phyloP scores from a whole-genome alignment of 305 asterid genomes.

The Fraxinus paxiana region DNA sequence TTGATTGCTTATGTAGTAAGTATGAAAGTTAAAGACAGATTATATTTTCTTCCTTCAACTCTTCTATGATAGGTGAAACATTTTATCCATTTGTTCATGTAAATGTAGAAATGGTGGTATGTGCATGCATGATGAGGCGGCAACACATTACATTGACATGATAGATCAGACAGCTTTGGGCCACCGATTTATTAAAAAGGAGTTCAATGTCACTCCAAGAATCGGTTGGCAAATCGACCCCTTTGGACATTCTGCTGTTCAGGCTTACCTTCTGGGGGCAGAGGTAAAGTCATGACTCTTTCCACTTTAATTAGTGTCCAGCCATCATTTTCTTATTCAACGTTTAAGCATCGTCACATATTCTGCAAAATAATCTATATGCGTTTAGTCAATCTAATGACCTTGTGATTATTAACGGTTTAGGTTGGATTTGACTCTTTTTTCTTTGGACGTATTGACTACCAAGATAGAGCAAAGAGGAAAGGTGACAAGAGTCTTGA shows the following conservation, averaged over 20 bases:
- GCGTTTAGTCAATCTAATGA: constrained; percentile 14
- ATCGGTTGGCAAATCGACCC: constrained; percentile 99
- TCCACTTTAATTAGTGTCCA: neutral
- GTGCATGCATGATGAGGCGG: constrained; percentile 99
- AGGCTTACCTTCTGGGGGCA: constrained; percentile 93
- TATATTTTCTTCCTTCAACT: neutral
- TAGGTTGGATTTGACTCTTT: constrained; percentile 97
- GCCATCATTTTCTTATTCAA: neutral
- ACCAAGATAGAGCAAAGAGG: constrained; percentile 92
- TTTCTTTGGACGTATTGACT: constrained; percentile 92
- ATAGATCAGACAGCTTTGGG: constrained; percentile 95
- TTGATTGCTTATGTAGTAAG: neutral
- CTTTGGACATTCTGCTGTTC: constrained; percentile 99
- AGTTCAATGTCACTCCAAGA: constrained; percentile 84
- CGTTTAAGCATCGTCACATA: neutral
- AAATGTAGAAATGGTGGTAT: constrained; percentile 85
- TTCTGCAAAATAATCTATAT: neutral
- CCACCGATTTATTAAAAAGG: constrained; percentile 62
- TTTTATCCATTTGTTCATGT: neutral
- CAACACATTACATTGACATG: constrained; percentile 94
- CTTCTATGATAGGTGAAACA: constrained; percentile 10
- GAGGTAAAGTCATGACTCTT: constrained; percentile 48
- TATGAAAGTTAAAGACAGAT: neutral
- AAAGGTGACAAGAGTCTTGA: constrained; percentile 75
- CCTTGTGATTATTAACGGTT: constrained; percentile 19